phyloP scores from a whole-genome alignment of 1,284 basidiomycete genomes.

The Cutaneotrichosporon mucoides region DNA sequence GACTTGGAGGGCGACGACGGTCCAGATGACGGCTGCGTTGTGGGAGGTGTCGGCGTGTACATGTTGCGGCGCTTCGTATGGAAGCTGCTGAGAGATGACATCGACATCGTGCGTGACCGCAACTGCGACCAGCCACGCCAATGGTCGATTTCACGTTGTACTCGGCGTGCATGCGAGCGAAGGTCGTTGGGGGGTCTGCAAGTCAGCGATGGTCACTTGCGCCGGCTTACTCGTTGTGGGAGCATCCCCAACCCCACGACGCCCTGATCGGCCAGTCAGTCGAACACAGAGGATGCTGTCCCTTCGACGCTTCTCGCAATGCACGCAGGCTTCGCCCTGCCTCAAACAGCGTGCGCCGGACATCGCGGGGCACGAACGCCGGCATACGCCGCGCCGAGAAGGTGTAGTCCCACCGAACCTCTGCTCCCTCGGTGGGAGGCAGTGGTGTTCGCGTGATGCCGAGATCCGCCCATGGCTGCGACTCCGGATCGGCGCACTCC shows the following conservation, averaged over 20 bases:
- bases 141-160: constrained; percentile 29
- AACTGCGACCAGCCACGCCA: constrained; percentile 25
- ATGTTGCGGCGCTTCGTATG: neutral
- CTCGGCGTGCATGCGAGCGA: constrained; percentile 21
- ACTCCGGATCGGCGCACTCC: constrained; percentile 23
- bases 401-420: constrained; percentile 28
- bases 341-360: constrained; percentile 38
- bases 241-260: constrained; percentile 33
- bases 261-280: constrained; percentile 27
- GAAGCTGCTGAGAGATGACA: constrained; percentile 14
- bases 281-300: constrained; percentile 36
- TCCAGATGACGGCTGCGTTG: neutral
- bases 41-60: neutral
- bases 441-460: constrained; percentile 31
- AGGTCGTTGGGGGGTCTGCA: constrained; percentile 14
- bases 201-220: neutral
- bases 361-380: constrained; percentile 33
- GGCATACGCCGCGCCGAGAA: constrained; percentile 39
- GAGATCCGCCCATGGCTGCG: constrained; percentile 43
- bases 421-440: neutral
- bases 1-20: neutral
- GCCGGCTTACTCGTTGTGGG: constrained; percentile 1
- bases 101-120: constrained; percentile 19
- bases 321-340: constrained; percentile 39
- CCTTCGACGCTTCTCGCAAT: constrained; percentile 34